Evolutionary conservation across 768 basidiomycete genomes (phyloP), one percentile per base, ranked within the genome.

Genomic region (Porpolomopsis calyptriformis): DNA sequence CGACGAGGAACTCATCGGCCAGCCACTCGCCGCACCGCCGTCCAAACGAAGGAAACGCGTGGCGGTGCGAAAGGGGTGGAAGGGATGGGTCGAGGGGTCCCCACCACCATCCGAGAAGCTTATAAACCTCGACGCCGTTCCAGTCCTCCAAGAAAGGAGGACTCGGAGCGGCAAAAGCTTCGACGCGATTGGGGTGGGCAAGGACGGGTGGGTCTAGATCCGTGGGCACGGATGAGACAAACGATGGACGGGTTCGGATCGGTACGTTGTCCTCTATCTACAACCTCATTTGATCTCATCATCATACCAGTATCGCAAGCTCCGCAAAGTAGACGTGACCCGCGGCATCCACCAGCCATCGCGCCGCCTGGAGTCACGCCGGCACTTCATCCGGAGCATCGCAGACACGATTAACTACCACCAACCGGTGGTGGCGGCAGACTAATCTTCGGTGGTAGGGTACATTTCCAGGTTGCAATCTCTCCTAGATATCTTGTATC

Each of bases 21-120:
- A 58, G 43, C 49, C 49, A 50, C 48, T 55, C 60, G 45, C 57
- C 52, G 33, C 59, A 9, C 55, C 55, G 20, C 58, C 54, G 22
- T 65, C 57, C 22, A 61, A 61, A n/a, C 71, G 73, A 37, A 74
- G 70, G 60, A 85, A 76, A 68, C 80, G 81, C 53, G 66, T 72
- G 36, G 71, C 80, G 0, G 80, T 74, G 27, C 80, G 73, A 64
- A 89, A 89, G 61, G 86, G 86, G 14, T 89, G 86, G 86, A 89
- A 89, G 68, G 86, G 86, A 31, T 89, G 86, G 86, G 82, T 89
- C 18, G 86, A 87, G 67, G 85, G 85, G 53, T 86, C 85, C 18
- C 83, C 83, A 20, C 77, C 78, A 43, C 82, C 86, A 18, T 85
- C 83, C 12, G 74, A 79, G 55, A 87, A 86, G 61, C 67, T 87